Conservation (phyloP, 768 basidiomycete genomes). For the Rhodotorula taiwanensis region DNA sequence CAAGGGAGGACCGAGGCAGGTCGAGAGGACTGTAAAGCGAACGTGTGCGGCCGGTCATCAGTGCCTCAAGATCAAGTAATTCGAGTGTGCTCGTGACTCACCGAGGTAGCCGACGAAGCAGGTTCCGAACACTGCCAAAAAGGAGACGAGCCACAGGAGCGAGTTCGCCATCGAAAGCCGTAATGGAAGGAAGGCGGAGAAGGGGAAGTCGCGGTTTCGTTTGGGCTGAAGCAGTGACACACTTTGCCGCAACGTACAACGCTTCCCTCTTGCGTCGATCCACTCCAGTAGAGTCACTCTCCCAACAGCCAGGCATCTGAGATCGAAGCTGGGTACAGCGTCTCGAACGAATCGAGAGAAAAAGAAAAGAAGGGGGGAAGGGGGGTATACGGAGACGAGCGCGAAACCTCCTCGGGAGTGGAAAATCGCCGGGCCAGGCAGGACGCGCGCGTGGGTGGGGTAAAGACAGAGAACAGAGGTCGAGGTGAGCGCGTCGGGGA, state of each 20-base stretch:
- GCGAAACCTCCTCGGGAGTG: no score
- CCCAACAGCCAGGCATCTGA: no score
- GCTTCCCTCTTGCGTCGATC: no score
- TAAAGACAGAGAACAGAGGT: background rate
- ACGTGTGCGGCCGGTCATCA: no score
- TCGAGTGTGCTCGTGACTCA: no score
- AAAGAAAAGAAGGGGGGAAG: background rate
- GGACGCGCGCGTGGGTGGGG: no score
- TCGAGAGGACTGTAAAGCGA: conserved; percentile 5
- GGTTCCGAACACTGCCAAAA: background rate
- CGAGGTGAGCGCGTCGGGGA: background rate
- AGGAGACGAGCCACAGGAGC: background rate
- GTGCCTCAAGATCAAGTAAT: no score
- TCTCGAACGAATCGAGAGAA: background rate
- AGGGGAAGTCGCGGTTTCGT: background rate
- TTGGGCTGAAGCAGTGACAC: no score
- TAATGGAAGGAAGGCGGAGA: background rate
- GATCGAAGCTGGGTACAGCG: no score
- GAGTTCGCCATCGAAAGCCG: background rate
- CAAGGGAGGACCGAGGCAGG: conserved; percentile 14
- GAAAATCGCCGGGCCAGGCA: no score
- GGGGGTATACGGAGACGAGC: background rate
- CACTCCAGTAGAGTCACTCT: no score
- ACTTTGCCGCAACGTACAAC: no score
- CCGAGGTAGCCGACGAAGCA: conserved; percentile 2